Conservation (phyloP, 495 filamentous ascomycete genomes). For the Neurospora sublineolata region DNA sequence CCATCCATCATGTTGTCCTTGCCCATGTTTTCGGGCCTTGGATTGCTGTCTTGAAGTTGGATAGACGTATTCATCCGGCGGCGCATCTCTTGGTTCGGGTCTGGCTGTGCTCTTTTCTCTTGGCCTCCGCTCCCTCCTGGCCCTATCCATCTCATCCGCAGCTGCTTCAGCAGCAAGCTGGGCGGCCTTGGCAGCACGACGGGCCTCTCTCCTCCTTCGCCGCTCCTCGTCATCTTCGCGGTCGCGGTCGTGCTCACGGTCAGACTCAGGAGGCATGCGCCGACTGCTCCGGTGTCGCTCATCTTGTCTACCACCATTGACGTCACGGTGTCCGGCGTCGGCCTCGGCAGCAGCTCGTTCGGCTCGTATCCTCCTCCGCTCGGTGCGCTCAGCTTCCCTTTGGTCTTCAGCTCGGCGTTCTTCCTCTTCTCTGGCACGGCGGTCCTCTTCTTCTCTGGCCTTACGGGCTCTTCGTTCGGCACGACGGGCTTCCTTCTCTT, state of each 20-base stretch:
- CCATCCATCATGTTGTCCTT: slow-evolving; percentile 30
- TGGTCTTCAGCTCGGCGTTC: slow-evolving; percentile 29
- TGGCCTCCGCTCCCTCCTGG: slow-evolving; percentile 3
- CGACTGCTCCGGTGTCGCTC: slow-evolving; percentile 16
- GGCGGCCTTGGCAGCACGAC: slow-evolving; percentile 26
- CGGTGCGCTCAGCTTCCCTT: slow-evolving; percentile 32
- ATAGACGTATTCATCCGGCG: slow-evolving; percentile 33
- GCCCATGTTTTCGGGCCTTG: slow-evolving; percentile 27
- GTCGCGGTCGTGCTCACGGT: slow-evolving; percentile 1
- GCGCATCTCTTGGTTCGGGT: slow-evolving; percentile 21
- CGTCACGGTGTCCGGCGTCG: slow-evolving; percentile 35
- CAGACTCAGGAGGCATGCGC: slow-evolving; percentile 5
- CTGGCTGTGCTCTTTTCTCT: slow-evolving; percentile 10
- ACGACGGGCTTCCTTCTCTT: slow-evolving; percentile 41
- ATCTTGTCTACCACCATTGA: slow-evolving; percentile 9
- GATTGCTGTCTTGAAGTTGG: slow-evolving; percentile 12
- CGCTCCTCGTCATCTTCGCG: slow-evolving; percentile 36
- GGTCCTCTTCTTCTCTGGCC: slow-evolving; percentile 32
- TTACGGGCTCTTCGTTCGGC: slow-evolving; percentile 38
- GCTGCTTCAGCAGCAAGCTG: neutral
- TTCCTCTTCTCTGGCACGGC: slow-evolving; percentile 27
- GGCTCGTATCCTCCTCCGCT: slow-evolving; percentile 32
- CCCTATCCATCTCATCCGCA: neutral
- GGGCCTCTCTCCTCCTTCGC: slow-evolving; percentile 36
- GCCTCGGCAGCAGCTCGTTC: slow-evolving; percentile 30